Evolutionary conservation across 1,284 basidiomycete genomes (phyloP), one percentile per base, ranked within the genome.

Genomic region (Laetiporus sulphureus): DNA sequence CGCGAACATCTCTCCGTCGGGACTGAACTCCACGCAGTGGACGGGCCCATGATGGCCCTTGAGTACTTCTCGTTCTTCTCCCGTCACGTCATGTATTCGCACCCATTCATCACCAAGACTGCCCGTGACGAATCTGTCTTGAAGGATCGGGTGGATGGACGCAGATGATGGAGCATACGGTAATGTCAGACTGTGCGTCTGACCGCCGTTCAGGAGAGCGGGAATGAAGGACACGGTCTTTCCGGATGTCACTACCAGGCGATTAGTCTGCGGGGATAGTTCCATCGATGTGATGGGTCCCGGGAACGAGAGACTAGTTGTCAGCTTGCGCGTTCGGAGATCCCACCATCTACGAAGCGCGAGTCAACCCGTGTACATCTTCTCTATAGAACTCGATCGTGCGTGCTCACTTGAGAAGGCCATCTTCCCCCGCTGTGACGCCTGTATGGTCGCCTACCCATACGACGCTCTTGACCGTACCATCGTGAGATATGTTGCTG

Each of bases 11-110:
- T 99, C 94, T n/a, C 95, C 96, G 61, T 99, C 95, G 0, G 95
- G 96, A 58, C 86, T 90, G 66, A 88, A 99, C 52, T 88, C 84
- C 31, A 96, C 88, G 46, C 87, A 91, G 56, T 96, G 91, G 10
- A 96, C 95, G 11, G 95, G 94, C 12, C 95, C 95, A 60, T 99
- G 95, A 61, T 99, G 96, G 5, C 95, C 95, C 64, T 98, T 98
- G 53, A 95, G 76, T 42, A 97, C 79, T 47, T 98, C 95, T 48
- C 78, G 68, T 67, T 97, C 92, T 58, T 83, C 77, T 1, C 91
- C 95, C n/a, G 85, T 78, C 56, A 92, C 82, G 32, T 89, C 87
- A 59, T 97, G 94, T 24, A 98, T 81, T 32, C 95, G 73, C 18
- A 99, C 93, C 96, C 96, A 99, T 50, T 96, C 93, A 63, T 99